phyloP scores from a whole-genome alignment of 805 yeast genomes.

The Barnettozyma salicaria region DNA sequence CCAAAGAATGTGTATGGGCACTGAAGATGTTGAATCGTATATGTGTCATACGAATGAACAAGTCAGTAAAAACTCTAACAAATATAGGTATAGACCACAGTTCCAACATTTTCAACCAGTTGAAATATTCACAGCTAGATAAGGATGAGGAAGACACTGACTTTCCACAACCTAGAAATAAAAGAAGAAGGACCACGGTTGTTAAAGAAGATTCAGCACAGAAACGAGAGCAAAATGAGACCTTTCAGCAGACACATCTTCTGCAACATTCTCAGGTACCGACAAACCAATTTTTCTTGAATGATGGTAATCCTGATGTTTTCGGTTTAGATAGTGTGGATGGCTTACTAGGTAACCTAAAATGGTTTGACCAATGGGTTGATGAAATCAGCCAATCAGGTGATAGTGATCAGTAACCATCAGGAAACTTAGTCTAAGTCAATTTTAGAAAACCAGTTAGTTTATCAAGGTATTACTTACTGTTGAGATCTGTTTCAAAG shows the following conservation, averaged over 20 bases:
- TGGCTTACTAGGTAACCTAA: conserved; percentile 38
- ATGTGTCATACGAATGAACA: conserved; percentile 38
- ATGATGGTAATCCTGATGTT: conserved; percentile 6
- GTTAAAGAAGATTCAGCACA: not conserved
- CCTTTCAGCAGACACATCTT: not conserved
- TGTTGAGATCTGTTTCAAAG: no score
- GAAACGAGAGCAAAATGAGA: not conserved
- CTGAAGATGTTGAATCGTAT: conserved; percentile 49
- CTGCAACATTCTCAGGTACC: not conserved
- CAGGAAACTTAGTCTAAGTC: no score
- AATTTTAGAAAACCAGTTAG: no score
- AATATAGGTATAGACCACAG: conserved; percentile 50
- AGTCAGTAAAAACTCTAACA: conserved; percentile 33
- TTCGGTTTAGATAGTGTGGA: conserved; percentile 17
- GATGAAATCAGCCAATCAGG: no score
- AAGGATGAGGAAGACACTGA: conserved; percentile 27
- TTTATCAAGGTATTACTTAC: no score
- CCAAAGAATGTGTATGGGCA: conserved; percentile 57
- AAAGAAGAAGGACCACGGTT: not conserved
- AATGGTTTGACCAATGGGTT: conserved; percentile 52
- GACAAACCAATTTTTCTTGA: conserved; percentile 2
- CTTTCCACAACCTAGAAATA: not conserved
- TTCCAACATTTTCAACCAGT: conserved; percentile 42
- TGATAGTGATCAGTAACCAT: no score
- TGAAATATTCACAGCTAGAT: conserved; percentile 43